Evolutionary conservation across 352 stramenopile species (phyloP), one percentile per base, ranked within the genome.

Genomic region (Albugo laibachii): DNA sequence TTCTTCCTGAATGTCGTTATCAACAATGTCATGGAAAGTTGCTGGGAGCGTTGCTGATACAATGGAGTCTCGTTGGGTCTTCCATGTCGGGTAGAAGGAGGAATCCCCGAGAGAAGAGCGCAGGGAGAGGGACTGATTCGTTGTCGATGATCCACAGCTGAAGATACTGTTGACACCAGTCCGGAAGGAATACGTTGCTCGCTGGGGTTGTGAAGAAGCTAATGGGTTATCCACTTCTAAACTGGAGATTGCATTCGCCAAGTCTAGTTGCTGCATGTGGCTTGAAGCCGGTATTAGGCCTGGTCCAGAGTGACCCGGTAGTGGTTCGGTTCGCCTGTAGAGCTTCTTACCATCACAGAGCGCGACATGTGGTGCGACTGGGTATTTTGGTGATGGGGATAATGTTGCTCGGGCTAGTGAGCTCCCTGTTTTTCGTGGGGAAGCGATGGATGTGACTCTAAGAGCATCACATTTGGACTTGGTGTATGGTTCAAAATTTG

Each of bases 261-360:
- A 61, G 59, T 86, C 70, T 18, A 86, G 56, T 16, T 83, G 67
- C 47, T 86, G 74, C 62, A 81, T 86, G 42, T 86, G 74, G 21
- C 66, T 60, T 11, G 74, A 83, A 1, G 74, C 74, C 20, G 70
- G 70, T 3, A 65, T 69, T 10, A 83, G 55, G n/a, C 56, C 16
- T 24, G 16, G 20, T 19, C 8, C 20, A 10, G 16, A 19, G 3
- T 43, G 16, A 3, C 8, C 38, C 3, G 16, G 8, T 3, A 43
- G 3, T 24, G 3, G 38, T 24, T 43, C 38, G 3, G 20, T 43
- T 19, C 16, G 20, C 16, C 38, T 19, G 16, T 24, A 19, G 8
- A 24, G 20, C 16, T 43, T 24, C 16, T 36, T 41, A 16, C 48
- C 38, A 16, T 47, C 13, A 18, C 36, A 36, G 24, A 31, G 24